Base-by-base conservation (phyloP, 441 rosid genomes). In the Gossypium laxum region DNA sequence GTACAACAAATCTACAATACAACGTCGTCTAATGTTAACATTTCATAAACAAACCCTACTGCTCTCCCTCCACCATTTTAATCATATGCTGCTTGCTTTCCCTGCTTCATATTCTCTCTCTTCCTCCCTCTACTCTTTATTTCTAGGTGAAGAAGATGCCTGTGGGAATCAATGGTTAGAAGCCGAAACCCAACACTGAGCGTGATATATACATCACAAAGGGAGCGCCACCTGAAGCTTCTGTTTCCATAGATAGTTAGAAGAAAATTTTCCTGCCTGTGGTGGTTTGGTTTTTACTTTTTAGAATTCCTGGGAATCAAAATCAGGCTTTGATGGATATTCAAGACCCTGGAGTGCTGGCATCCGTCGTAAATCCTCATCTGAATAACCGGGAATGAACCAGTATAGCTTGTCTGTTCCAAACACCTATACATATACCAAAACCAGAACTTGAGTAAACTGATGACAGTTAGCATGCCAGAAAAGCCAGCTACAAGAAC, bases 341-440 rank as follows among this genome's bases (percentile, higher is more conserved):
- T 89, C 91, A 18, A 91, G 87, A 65, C 97, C 92, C 74, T 87
- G 93, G 74, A 91, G 92, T 3, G 85, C 87, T 0, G 92, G 92
- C 81, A 91, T 88, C 72, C 85, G 76, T 26, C 92, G 77, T 63
- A 85, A 41, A 73, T 91, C 97, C 68, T 91, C 97, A 1, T 89
- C 94, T 2, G 91, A 86, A 71, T 91, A 91, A n/a, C 82, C 67
- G 0, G 97, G 97, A 17, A 91, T 67, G 64, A 89, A 82, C 92
- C 94, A 89, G 63, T 86, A 82, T 52, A 84, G 76, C 66, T 82
- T 84, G 81, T 88, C 92, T 52, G 78, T 80, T 70, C 97, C 97
- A 64, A 89, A 89, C 14, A 89, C 97, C 97, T 91, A 67, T 21
- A 56, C 22, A 19, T 3, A 75, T 21, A 75, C 38, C 71, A 30